These are phyloP conservation scores for Trypanosoma congolense DNA, from an alignment of 208 protist genomes.

Conservation along the genomic window DNA sequence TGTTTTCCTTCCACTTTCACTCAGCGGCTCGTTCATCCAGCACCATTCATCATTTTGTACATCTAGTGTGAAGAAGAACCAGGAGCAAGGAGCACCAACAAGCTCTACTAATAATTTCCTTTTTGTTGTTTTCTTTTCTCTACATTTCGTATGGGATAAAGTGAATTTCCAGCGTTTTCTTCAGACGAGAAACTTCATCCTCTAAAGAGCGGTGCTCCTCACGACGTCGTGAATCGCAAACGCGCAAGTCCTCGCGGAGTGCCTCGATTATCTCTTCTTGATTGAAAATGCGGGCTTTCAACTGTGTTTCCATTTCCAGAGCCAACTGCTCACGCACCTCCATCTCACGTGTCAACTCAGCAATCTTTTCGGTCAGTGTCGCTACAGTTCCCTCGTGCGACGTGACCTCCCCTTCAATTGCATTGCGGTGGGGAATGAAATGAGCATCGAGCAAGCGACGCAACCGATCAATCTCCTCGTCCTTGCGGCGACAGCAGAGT, in stretches of 20 bases:
- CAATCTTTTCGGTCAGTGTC: conserved; percentile 40
- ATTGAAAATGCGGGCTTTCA: conserved; percentile 67
- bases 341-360: conserved; percentile 35
- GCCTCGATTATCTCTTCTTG: conserved; percentile 70
- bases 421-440: conserved; percentile 72
- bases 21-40: too few species aligned
- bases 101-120: too few species aligned
- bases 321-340: conserved; percentile 36
- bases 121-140: too few species aligned
- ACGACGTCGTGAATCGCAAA: conserved; percentile 27
- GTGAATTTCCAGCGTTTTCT: conserved; percentile 74
- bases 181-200: conserved; percentile 52
- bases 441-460: conserved; percentile 63
- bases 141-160: conserved; percentile 49
- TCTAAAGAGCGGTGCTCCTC: conserved; percentile 39
- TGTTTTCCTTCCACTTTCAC: background rate
- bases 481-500: conserved; percentile 26
- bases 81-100: too few species aligned
- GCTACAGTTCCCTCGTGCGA: conserved; percentile 29
- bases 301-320: conserved; percentile 58
- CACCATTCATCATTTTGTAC: background rate
- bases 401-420: conserved; percentile 33
- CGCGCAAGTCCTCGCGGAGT: conserved; percentile 53
- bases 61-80: background rate
- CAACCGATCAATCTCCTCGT: conserved; percentile 60